These are phyloP conservation scores for Mortierella sp. DNA, from an alignment of 371 early-diverging fungal genomes.

Conservation along the genomic window DNA sequence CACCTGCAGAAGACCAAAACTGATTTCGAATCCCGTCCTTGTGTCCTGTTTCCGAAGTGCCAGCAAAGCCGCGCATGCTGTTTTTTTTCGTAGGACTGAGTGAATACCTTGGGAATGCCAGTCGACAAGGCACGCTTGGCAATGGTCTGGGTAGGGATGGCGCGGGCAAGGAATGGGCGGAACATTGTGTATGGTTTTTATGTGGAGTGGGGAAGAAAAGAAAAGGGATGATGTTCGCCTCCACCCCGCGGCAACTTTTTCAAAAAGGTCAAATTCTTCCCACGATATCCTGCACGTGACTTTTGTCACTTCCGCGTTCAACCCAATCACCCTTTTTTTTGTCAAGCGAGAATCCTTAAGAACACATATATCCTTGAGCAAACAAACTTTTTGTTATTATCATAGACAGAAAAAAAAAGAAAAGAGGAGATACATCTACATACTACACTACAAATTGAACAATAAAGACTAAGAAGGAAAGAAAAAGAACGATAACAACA, in stretches of 20 bases:
- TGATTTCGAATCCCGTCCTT: neutral
- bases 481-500: conserved; percentile 7
- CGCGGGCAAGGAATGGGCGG: conserved; percentile 39
- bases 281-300: conserved; percentile 3
- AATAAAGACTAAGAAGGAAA: neutral
- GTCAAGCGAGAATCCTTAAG: too few relatives aligned
- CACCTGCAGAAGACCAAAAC: neutral
- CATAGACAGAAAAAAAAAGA: conserved; percentile 12
- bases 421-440: neutral
- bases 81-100: neutral
- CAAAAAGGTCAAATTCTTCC: neutral
- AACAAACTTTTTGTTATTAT: conserved; percentile 5
- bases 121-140: conserved; percentile 37
- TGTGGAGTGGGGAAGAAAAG: neutral
- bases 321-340: too few relatives aligned
- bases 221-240: neutral
- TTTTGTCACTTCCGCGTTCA: too few relatives aligned
- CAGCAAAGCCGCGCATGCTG: neutral
- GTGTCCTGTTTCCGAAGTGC: neutral
- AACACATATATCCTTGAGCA: too few relatives aligned
- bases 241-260: neutral
- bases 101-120: conserved; percentile 47
- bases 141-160: conserved; percentile 25
- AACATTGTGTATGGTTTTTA: conserved; percentile 16
- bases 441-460: neutral